Conservation (phyloP, 169 alveolate species). For the Plasmodium gaboni region DNA sequence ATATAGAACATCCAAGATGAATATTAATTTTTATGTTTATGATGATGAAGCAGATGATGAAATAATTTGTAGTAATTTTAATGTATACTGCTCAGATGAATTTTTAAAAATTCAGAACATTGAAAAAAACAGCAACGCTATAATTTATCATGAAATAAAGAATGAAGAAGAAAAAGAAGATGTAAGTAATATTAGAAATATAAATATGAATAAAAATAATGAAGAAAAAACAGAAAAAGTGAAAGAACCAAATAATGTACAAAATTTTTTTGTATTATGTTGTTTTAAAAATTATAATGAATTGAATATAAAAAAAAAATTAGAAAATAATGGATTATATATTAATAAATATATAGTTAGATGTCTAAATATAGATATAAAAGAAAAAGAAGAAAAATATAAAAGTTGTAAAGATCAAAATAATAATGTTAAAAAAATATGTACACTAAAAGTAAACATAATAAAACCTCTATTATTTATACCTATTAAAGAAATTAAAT, state of each 20-base stretch:
- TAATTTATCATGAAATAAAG: slow-evolving; percentile 17
- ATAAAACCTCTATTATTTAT: slow-evolving; percentile 21
- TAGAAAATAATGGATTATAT: slow-evolving; percentile 35
- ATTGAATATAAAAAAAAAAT: slow-evolving; percentile 5
- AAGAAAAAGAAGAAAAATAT: not conserved
- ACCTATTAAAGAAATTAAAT: slow-evolving; percentile 56
- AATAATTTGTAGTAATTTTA: slow-evolving; percentile 46
- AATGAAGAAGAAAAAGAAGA: not conserved
- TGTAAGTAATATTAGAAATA: not conserved
- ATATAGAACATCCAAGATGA: slow-evolving; percentile 4
- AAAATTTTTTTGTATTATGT: slow-evolving; percentile 36
- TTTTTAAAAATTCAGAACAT: slow-evolving; percentile 23
- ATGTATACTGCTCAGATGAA: slow-evolving; percentile 50
- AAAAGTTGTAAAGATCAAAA: not conserved
- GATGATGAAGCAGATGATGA: slow-evolving; percentile 51
- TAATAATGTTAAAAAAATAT: not conserved
- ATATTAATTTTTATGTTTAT: slow-evolving; percentile 46
- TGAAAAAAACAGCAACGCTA: slow-evolving; percentile 43
- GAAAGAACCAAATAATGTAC: not conserved
- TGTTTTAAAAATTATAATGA: slow-evolving; percentile 27
- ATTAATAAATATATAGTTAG: slow-evolving; percentile 24
- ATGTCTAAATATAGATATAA: slow-evolving; percentile 31
- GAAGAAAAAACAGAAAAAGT: not conserved
- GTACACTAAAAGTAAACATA: slow-evolving; percentile 8
- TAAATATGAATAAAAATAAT: not conserved